These are phyloP conservation scores for Phascolomyces articulosus DNA, from an alignment of 371 early-diverging fungal species.

Conservation along the genomic window DNA sequence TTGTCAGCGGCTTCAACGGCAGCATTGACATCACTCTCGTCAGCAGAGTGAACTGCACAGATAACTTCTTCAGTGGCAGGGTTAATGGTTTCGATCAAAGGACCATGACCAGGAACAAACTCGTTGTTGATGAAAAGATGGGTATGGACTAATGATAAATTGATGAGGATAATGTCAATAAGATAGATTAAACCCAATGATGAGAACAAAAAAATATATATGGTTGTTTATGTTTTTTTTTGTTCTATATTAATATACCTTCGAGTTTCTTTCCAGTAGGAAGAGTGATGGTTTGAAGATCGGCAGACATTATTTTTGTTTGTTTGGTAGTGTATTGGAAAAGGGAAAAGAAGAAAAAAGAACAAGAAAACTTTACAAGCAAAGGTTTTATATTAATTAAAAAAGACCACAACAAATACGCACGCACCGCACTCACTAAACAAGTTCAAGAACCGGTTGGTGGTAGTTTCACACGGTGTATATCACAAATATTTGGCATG, in stretches of 20 bases:
- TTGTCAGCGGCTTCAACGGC: constrained; percentile 78
- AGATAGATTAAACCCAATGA: too few species aligned
- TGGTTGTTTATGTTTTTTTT: neutral
- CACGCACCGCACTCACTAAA: too few species aligned
- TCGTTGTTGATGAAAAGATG: constrained; percentile 76
- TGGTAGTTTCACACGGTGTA: constrained; percentile 3
- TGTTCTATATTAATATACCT: constrained; percentile 25
- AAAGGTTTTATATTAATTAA: neutral
- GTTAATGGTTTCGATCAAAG: constrained; percentile 60
- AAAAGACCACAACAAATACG: too few species aligned
- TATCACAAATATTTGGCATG: neutral
- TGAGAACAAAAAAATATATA: too few species aligned
- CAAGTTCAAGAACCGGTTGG: too few species aligned
- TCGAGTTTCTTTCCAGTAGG: constrained; percentile 23
- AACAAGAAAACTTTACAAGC: neutral
- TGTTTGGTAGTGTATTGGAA: neutral
- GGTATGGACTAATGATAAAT: constrained; percentile 39
- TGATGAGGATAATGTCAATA: too few species aligned
- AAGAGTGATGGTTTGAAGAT: constrained; percentile 26
- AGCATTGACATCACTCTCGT: constrained; percentile 71
- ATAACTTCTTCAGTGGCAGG: constrained; percentile 77
- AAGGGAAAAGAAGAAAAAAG: neutral
- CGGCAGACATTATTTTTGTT: too few species aligned
- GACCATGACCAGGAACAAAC: constrained; percentile 69
- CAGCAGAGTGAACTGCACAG: constrained; percentile 73